These are phyloP conservation scores for Colletotrichum graminicola DNA, from an alignment of 2,329 filamentous ascomycete genomes.

Conservation along the genomic window DNA sequence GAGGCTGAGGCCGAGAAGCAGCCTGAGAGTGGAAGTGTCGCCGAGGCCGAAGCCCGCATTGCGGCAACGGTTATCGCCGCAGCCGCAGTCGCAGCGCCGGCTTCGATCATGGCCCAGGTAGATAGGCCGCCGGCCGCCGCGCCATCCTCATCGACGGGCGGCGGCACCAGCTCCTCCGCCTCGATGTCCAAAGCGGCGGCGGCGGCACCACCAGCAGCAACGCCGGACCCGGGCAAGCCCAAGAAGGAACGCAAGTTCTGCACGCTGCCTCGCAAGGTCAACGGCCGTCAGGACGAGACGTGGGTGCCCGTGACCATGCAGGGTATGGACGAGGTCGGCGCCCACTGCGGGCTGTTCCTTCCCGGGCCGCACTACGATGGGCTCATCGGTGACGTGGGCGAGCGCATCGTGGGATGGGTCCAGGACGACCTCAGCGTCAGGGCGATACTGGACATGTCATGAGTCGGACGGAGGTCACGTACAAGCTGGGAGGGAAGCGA, in stretches of 20 bases:
- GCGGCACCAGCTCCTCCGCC: background rate
- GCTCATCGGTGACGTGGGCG: conserved; percentile 81
- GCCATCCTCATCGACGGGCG: conserved; percentile 38
- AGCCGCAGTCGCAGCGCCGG: conserved; percentile 15
- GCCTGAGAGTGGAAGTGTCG: background rate
- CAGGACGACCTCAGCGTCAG: conserved; percentile 68
- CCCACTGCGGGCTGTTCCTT: conserved; percentile 87
- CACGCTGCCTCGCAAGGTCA: conserved; percentile 70
- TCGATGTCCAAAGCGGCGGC: conserved; percentile 6
- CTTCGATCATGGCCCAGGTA: conserved; percentile 3
- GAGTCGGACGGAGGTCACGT: background rate
- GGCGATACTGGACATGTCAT: conserved; percentile 50
- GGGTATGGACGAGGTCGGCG: conserved; percentile 85
- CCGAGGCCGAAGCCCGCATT: conserved; percentile 25
- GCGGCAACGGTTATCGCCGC: conserved; percentile 24
- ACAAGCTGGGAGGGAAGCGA: background rate
- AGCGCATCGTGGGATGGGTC: conserved; percentile 77
- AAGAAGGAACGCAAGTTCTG: conserved; percentile 82
- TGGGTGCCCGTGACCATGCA: conserved; percentile 88
- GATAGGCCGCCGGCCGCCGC: conserved; percentile 25
- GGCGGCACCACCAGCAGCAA: conserved; percentile 24
- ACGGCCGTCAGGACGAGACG: conserved; percentile 72
- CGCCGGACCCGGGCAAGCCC: conserved; percentile 46
- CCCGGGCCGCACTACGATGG: conserved; percentile 78
- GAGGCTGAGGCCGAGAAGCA: conserved; percentile 9